Base-by-base conservation (phyloP, 2,329 filamentous ascomycete genomes). In the Aspergillus sp. region DNA sequence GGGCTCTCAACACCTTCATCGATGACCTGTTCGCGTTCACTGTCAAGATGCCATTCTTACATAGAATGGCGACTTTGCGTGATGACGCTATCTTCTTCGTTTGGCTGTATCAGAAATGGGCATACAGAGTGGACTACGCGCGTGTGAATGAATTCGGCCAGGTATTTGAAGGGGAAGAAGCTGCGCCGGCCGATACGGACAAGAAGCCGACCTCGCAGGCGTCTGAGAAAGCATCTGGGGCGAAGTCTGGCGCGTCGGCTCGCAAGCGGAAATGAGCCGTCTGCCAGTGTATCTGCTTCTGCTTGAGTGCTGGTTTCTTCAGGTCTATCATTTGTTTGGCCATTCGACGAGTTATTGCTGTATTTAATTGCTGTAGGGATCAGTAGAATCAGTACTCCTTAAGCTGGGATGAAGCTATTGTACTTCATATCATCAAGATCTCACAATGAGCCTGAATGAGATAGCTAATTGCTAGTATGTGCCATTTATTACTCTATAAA, bases 31-130 rank as follows among this genome's bases (percentile, higher is more conserved):
- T 98, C 55, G 91, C 91, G 2, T 98, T 96, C 53, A 98, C 91
- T 24, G 95, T 98, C 68, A 96, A 96, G 68, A 98, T 98, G 91
- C 91, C 91, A 1, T 77, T 88, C 41, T 71, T 98, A 32, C 91
- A 98, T 61, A 78, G 91, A 11, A 69, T 98, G 31, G 86, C 91
- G 1, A 96, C 91, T 0, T 73, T 98, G 42, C 74, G 91, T 39
- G 91, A 98, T 57, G 91, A 98, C 53, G 72, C 98, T 44, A 96
- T 98, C 55, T 98, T 98, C 72, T 98, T 98, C 57, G 72, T 98
- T 37, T 98, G 95, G 65, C 49, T 98, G 3, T 98, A 98, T 64
- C 91, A 98, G 66, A 76, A 80, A 40, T 98, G 78, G 74, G 81
- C 81, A 34, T 98, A 98, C 69, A 86, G 81, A 64, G 72, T 91